Percentiles rank a stretch among this genome's conserved stretches.
Evolutionary conservation across 1,139 yeast species (phyloP).

Genomic region (Taphrina wiesneri): DNA sequence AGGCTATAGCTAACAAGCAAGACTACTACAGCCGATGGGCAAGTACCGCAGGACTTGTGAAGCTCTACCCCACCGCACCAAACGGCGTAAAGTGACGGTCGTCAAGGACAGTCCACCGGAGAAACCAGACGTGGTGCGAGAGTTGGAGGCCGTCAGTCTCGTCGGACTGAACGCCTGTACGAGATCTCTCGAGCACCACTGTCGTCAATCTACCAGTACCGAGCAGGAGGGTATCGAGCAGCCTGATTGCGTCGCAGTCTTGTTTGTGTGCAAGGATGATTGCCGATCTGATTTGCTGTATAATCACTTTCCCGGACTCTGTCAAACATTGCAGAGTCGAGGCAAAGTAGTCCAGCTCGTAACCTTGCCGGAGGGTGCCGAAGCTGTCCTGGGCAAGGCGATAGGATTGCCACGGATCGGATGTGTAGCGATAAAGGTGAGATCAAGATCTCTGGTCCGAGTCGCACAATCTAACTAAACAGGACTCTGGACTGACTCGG

Average conservation of each 20-base stretch:
- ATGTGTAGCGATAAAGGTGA: neutral
- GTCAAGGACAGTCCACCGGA: neutral
- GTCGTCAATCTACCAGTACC: no score
- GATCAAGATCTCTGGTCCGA: neutral
- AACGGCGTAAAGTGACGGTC: neutral
- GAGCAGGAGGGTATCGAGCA: no score
- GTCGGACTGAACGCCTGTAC: constrained; percentile 10
- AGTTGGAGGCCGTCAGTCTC: neutral
- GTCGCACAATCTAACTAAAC: neutral
- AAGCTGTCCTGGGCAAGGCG: neutral
- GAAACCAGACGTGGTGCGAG: neutral
- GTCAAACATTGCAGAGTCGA: neutral
- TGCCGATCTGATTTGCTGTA: neutral
- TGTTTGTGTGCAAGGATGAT: constrained; percentile 10
- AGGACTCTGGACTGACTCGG: constrained; percentile 2
- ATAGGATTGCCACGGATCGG: constrained; percentile 11
- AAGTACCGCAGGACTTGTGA: neutral
- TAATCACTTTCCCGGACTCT: constrained; percentile 13
- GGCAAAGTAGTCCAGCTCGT: neutral
- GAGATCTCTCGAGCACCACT: neutral
- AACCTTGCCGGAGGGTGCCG: constrained; percentile 2
- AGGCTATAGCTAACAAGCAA: no score
- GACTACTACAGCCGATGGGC: constrained; percentile 2
- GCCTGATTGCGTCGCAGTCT: neutral
- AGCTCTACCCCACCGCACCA: constrained; percentile 1